Evolutionary conservation across 805 yeast species (phyloP).

Genomic region (Helenozyma rhizophorensis): DNA sequence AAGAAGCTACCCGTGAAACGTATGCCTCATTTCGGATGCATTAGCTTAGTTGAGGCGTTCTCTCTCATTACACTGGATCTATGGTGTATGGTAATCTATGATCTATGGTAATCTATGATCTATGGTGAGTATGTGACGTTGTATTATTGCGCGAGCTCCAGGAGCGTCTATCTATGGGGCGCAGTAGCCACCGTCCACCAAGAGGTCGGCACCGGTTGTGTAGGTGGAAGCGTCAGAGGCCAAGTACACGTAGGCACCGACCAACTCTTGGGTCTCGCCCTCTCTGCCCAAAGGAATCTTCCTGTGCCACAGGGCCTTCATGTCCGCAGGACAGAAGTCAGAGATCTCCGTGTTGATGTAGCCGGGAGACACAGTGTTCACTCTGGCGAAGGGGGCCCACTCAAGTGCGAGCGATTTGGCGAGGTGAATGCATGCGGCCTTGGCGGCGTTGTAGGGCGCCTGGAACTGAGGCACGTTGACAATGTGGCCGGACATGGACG

Average conservation of each 20-base stretch:
- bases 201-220: conserved; percentile 42
- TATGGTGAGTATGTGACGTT: too few species aligned
- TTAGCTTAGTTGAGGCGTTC: too few species aligned
- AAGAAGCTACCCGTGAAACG: too few species aligned
- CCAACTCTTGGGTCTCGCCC: conserved; percentile 39
- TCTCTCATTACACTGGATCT: too few species aligned
- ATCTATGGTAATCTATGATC: too few species aligned
- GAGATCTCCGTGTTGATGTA: conserved; percentile 39
- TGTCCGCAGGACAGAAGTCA: conserved; percentile 29
- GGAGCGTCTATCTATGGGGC: conserved; percentile 12
- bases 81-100: too few species aligned
- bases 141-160: too few species aligned
- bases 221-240: conserved; percentile 42
- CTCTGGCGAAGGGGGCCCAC: conserved; percentile 46
- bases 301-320: conserved; percentile 35
- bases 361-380: conserved; percentile 42
- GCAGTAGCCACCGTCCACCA: conserved; percentile 46
- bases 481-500: conserved; percentile 46
- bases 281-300: conserved; percentile 46
- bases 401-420: conserved; percentile 43
- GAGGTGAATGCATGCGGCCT: conserved; percentile 42
- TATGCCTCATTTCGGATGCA: too few species aligned
- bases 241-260: conserved; percentile 43
- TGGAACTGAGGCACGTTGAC: conserved; percentile 43
- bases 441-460: conserved; percentile 45